Conservation (phyloP, 805 yeast species). For the Nakazawaea siamensis region DNA sequence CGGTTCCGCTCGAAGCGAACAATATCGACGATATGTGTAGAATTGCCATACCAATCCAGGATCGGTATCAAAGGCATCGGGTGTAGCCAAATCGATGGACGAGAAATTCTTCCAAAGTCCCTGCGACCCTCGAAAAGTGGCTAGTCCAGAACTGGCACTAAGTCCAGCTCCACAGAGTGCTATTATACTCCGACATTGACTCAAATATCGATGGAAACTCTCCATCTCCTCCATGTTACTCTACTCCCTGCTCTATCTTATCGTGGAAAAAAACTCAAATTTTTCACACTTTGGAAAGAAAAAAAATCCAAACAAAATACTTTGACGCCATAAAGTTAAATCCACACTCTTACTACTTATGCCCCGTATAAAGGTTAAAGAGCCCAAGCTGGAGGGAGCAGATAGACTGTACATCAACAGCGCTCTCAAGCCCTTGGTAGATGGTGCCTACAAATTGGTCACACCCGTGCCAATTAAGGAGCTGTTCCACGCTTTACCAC, state of each 20-base stretch:
- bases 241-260: too few species aligned
- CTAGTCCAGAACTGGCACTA: constrained; percentile 68
- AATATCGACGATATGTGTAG: constrained; percentile 59
- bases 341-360: too few species aligned
- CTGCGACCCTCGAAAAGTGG: constrained; percentile 63
- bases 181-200: constrained; percentile 38
- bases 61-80: constrained; percentile 78
- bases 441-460: constrained; percentile 14
- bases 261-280: too few species aligned
- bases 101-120: constrained; percentile 75
- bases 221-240: too few species aligned
- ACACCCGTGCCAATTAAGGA: constrained; percentile 23
- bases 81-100: constrained; percentile 81
- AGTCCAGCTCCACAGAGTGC: constrained; percentile 81
- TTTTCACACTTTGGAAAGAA: too few species aligned
- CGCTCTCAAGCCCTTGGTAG: constrained; percentile 10
- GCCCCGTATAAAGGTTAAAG: constrained; percentile 8
- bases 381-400: constrained; percentile 2
- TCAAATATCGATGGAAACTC: constrained; percentile 41
- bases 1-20: constrained; percentile 61
- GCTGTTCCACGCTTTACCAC: constrained; percentile 65
- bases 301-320: constrained; percentile 3
- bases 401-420: constrained; percentile 6
- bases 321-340: too few species aligned
- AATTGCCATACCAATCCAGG: constrained; percentile 91